Conservation (phyloP, 225 moss, liverwort and hornwort species). For the Straminergon stramineum region DNA sequence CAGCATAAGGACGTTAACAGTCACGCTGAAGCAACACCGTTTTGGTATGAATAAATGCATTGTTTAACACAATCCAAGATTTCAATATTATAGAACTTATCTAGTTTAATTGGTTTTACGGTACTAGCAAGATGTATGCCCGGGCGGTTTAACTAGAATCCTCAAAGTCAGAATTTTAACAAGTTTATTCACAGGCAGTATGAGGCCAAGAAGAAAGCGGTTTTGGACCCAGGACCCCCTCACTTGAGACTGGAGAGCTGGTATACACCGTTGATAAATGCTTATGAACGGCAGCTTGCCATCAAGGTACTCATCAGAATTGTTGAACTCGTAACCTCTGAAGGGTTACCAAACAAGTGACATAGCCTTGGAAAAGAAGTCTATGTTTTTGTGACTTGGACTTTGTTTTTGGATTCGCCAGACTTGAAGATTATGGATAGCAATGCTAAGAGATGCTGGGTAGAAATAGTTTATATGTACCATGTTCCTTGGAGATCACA, state of each 20-base stretch:
- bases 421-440: not conserved
- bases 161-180: not conserved
- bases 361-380: not conserved
- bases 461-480: not conserved
- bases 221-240: slow-evolving; percentile 68
- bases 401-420: not conserved
- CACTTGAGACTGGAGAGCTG: slow-evolving; percentile 65
- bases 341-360: not conserved
- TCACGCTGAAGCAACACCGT: not conserved
- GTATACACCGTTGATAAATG: slow-evolving; percentile 42
- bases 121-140: not conserved
- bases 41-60: not conserved
- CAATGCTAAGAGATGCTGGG: not conserved
- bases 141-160: not conserved
- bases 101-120: not conserved
- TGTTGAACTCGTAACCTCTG: not conserved
- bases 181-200: slow-evolving; percentile 16
- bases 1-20: not conserved
- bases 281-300: slow-evolving; percentile 45
- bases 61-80: not conserved
- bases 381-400: not conserved
- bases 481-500: not conserved
- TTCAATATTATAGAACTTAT: not conserved
- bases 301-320: slow-evolving; percentile 30
- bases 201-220: slow-evolving; percentile 48